A percentile compares a stretch with the other conserved stretches of the same genome.
phyloP scores from a whole-genome alignment of 2,329 filamentous ascomycete genomes.

The Neonectria magnoliae region DNA sequence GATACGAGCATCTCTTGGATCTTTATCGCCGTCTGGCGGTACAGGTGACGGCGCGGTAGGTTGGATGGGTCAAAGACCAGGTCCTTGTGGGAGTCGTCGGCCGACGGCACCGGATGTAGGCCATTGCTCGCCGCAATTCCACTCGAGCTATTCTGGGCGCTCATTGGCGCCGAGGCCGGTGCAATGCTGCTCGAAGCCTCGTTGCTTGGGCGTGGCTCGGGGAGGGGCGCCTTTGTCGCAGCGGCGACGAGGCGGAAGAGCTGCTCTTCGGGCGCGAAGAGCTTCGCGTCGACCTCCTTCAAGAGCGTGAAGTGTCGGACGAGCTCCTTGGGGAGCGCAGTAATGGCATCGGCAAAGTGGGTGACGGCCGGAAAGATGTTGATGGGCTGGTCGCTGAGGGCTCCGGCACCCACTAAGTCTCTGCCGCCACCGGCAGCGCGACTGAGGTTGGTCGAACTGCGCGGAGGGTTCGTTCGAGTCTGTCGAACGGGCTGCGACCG shows the following conservation, averaged over 20 bases:
- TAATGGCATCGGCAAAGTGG: constrained; percentile 90
- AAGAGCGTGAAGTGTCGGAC: constrained; percentile 94
- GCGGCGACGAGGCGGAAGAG: constrained; percentile 79
- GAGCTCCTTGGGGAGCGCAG: constrained; percentile 92
- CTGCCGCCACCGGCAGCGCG: constrained; percentile 54
- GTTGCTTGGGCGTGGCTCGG: constrained; percentile 56
- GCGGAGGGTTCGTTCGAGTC: constrained; percentile 71
- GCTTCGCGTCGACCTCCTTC: constrained; percentile 98
- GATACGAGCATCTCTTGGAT: constrained; percentile 88
- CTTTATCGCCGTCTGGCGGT: constrained; percentile 79
- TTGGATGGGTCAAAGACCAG: constrained; percentile 66
- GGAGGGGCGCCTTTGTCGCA: constrained; percentile 63
- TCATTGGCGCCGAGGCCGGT: constrained; percentile 59
- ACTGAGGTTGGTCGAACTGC: constrained; percentile 60
- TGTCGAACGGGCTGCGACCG: constrained; percentile 73
- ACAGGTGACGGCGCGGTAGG: constrained; percentile 75
- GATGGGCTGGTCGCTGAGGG: constrained; percentile 66
- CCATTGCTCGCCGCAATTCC: constrained; percentile 51
- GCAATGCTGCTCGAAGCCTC: constrained; percentile 56
- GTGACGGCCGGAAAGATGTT: constrained; percentile 74
- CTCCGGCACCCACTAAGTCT: constrained; percentile 57
- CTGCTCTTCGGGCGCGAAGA: constrained; percentile 86
- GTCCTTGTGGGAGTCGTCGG: constrained; percentile 55
- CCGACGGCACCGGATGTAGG: constrained; percentile 50
- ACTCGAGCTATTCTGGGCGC: constrained; percentile 60